A percentile compares a stretch with the other conserved stretches of the same genome.
phyloP scores from a whole-genome alignment of 192 early-diverging fungal species.

The Pilaira anomala region DNA sequence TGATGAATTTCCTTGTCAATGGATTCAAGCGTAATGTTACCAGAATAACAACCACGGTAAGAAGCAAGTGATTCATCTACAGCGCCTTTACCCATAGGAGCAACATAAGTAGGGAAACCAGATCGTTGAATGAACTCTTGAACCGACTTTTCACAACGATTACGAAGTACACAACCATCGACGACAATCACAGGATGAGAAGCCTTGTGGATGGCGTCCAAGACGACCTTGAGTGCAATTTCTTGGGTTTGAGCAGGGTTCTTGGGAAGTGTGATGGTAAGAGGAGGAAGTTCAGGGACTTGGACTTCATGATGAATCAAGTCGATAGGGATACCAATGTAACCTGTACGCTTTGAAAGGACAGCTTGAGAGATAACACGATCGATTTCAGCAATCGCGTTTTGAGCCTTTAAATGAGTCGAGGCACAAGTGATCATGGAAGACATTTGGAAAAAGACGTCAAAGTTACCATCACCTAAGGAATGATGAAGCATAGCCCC shows the following conservation, averaged over 20 bases:
- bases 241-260: slow-evolving; percentile 33
- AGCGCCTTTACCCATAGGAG: slow-evolving; percentile 49
- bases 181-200: slow-evolving; percentile 42
- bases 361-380: slow-evolving; percentile 21
- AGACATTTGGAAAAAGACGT: slow-evolving; percentile 43
- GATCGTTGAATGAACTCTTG: slow-evolving; percentile 27
- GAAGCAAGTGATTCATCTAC: slow-evolving; percentile 30
- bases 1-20: slow-evolving; percentile 34
- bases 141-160: slow-evolving; percentile 14
- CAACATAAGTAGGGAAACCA: slow-evolving; percentile 38
- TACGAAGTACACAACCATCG: slow-evolving; percentile 44
- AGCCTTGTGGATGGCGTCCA: slow-evolving; percentile 28
- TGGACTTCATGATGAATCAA: slow-evolving; percentile 26
- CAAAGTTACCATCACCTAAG: slow-evolving; percentile 48
- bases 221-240: slow-evolving; percentile 32
- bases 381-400: slow-evolving; percentile 43
- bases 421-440: slow-evolving; percentile 39
- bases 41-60: slow-evolving; percentile 44
- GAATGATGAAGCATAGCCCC: slow-evolving; percentile 50
- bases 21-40: slow-evolving; percentile 33
- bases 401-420: slow-evolving; percentile 25
- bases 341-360: slow-evolving; percentile 16
- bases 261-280: slow-evolving; percentile 20
- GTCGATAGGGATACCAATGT: slow-evolving; percentile 47
- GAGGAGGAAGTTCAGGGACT: slow-evolving; percentile 17